phyloP scores from a whole-genome alignment of 176 grass and related monocot species.

The Thalia dealbata region DNA sequence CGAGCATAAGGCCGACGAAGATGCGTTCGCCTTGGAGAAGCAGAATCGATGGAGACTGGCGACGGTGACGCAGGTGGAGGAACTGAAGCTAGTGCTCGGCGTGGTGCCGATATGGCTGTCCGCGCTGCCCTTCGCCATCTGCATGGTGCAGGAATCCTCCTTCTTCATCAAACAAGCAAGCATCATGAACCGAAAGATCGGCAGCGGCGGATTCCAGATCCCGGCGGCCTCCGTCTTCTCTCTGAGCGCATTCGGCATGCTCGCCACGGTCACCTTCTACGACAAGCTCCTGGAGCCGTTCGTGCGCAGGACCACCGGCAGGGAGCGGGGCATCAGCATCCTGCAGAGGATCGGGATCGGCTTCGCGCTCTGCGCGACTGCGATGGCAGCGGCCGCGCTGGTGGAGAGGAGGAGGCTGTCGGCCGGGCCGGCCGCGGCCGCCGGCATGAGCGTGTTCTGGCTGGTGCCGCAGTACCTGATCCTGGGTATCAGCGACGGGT shows the following conservation, averaged over 20 bases:
- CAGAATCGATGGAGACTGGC: constrained; percentile 40
- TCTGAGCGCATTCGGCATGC: constrained; percentile 44
- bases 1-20: constrained; percentile 22
- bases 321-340: constrained; percentile 68
- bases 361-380: constrained; percentile 29
- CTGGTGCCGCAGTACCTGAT: constrained; percentile 56
- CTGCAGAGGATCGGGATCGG: constrained; percentile 56
- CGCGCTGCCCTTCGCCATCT: constrained; percentile 59
- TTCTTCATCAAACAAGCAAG: constrained; percentile 91
- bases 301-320: constrained; percentile 36
- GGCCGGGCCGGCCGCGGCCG: not conserved
- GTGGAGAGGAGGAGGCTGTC: constrained; percentile 46
- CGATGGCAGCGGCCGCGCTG: constrained; percentile 31
- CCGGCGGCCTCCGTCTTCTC: constrained; percentile 58
- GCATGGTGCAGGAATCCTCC: constrained; percentile 39
- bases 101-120: constrained; percentile 72
- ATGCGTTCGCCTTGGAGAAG: constrained; percentile 1
- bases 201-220: constrained; percentile 32
- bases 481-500: constrained; percentile 57
- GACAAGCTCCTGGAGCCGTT: constrained; percentile 58
- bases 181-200: constrained; percentile 53
- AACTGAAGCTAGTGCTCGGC: constrained; percentile 61
- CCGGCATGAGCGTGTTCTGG: constrained; percentile 46
- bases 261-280: constrained; percentile 34
- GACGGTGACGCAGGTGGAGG: constrained; percentile 89